Evolutionary conservation across 2,329 filamentous ascomycete species (phyloP).

Genomic region (Aspergillus sp.): DNA sequence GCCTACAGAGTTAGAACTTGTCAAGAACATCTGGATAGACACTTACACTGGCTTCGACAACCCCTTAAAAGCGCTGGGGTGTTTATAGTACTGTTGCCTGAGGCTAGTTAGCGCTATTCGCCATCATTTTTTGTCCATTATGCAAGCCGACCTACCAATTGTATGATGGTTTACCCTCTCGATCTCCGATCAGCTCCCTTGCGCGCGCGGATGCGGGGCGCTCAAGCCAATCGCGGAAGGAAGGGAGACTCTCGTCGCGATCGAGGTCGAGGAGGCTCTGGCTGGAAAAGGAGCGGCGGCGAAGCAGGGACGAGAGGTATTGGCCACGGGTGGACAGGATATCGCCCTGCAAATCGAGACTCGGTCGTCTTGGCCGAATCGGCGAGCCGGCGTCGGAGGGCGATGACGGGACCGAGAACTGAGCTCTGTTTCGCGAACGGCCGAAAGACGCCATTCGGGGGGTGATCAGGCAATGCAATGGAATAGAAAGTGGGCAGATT

Average conservation of each 20-base stretch:
- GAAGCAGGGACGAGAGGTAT: slow-evolving; percentile 33
- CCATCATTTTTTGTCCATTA: background rate
- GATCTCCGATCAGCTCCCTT: slow-evolving; percentile 63
- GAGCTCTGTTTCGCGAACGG: slow-evolving; percentile 10
- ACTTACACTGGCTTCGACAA: slow-evolving; percentile 70
- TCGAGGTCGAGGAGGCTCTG: slow-evolving; percentile 10
- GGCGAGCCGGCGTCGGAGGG: slow-evolving; percentile 12
- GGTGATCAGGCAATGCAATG: background rate
- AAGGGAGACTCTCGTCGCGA: slow-evolving; percentile 7
- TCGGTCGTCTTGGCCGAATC: slow-evolving; percentile 27
- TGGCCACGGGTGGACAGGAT: slow-evolving; percentile 42
- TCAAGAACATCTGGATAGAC: background rate
- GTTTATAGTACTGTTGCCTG: slow-evolving; percentile 78
- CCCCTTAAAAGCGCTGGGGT: slow-evolving; percentile 67
- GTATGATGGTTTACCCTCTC: slow-evolving; percentile 78
- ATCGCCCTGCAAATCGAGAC: slow-evolving; percentile 35
- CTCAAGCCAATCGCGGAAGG: slow-evolving; percentile 32
- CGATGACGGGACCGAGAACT: slow-evolving; percentile 8
- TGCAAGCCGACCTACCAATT: slow-evolving; percentile 57
- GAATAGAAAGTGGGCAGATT: no score
- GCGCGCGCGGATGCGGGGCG: slow-evolving; percentile 15
- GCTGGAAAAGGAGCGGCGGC: slow-evolving; percentile 24
- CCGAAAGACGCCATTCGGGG: slow-evolving; percentile 9
- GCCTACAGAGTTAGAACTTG: slow-evolving; percentile 43
- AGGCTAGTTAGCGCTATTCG: background rate